Evolutionary conservation across 179 eudicot genomes (phyloP).

Genomic region (Spergularia azorica): DNA sequence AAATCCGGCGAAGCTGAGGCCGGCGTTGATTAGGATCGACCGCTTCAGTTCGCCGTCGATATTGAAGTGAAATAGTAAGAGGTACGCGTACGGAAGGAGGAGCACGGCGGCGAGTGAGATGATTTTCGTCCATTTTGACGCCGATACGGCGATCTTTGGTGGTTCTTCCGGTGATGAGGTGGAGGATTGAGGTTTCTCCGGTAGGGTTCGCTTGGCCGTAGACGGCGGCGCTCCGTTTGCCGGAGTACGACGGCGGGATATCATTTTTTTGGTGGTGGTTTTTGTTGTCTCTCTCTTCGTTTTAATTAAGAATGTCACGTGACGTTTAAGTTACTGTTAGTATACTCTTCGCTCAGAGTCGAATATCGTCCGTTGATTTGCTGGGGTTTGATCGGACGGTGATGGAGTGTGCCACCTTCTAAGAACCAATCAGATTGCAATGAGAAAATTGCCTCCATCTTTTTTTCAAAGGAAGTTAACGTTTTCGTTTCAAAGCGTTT

Average conservation of each 20-base stretch:
- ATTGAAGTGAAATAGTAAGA: constrained; percentile 55
- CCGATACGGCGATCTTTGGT: constrained; percentile 47
- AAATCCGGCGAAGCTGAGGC: constrained; percentile 62
- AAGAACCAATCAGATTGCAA: neutral
- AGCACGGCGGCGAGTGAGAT: constrained; percentile 45
- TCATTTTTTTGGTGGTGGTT: constrained; percentile 9
- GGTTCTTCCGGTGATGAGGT: neutral
- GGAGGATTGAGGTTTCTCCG: neutral
- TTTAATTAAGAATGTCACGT: neutral
- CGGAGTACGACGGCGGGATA: constrained; percentile 40
- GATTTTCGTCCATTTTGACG: constrained; percentile 52
- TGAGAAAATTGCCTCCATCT: neutral
- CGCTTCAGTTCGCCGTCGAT: constrained; percentile 56
- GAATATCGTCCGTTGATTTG: neutral
- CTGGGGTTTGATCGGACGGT: constrained; percentile 10
- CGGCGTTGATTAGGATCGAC: constrained; percentile 64
- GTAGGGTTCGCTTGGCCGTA: constrained; percentile 23
- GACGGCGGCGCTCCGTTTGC: constrained; percentile 19
- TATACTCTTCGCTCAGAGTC: neutral
- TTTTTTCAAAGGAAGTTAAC: too few species aligned
- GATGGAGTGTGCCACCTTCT: neutral
- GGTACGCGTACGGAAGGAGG: constrained; percentile 63
- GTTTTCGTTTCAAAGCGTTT: too few species aligned
- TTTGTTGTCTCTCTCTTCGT: neutral
- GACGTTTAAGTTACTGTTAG: constrained; percentile 3